Percentiles rank a stretch among this genome's conserved stretches.
phyloP scores from a whole-genome alignment of 306 rosid species.

The Quercus wislizeni region DNA sequence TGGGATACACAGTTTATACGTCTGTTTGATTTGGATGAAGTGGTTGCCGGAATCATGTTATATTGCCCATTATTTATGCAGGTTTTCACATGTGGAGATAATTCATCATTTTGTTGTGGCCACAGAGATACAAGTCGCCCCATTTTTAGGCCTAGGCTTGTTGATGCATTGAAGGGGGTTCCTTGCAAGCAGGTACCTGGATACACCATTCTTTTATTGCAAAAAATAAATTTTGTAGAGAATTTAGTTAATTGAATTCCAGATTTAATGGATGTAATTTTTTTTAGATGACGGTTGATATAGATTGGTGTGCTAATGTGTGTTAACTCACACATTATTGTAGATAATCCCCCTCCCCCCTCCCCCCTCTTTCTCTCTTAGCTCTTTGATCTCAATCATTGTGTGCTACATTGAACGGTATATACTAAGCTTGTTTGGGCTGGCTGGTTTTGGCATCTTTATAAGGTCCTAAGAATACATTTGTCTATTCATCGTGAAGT shows the following conservation, averaged over 20 bases:
- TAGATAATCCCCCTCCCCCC: not conserved
- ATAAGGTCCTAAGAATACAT: no score
- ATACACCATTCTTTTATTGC: not conserved
- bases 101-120: conserved; percentile 88
- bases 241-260: not conserved
- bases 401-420: no score
- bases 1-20: not conserved
- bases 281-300: not conserved
- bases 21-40: not conserved
- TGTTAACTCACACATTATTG: not conserved
- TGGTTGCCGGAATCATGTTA: not conserved
- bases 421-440: no score
- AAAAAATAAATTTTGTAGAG: not conserved
- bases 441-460: no score
- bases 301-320: not conserved
- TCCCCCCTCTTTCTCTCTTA: no score
- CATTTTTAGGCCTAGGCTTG: conserved; percentile 78
- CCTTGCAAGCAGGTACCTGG: conserved; percentile 82
- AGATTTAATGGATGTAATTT: not conserved
- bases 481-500: no score
- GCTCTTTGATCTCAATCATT: no score
- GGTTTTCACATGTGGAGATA: conserved; percentile 94
- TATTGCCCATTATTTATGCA: conserved; percentile 30
- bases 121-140: conserved; percentile 81
- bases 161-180: conserved; percentile 71